Evolutionary conservation across 208 protist genomes (phyloP).

Genomic region (Leishmania guyanensis): DNA sequence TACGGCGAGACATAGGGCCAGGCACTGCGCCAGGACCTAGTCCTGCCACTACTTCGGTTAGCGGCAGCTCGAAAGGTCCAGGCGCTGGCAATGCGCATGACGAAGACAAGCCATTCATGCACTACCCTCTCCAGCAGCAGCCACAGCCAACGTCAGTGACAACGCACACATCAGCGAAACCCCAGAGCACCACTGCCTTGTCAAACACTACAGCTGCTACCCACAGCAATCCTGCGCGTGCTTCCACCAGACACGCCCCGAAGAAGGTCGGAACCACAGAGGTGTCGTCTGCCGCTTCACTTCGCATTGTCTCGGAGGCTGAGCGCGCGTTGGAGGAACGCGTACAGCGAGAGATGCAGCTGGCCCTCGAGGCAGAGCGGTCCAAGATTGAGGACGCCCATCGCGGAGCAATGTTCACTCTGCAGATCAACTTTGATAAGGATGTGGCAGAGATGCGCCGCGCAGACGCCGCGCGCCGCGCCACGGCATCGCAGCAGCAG

Average conservation of each 20-base stretch:
- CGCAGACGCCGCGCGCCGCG: constrained; percentile 34
- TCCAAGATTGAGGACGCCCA: constrained; percentile 45
- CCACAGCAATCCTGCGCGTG: background rate
- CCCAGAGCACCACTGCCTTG: background rate
- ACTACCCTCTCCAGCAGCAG: constrained; percentile 9
- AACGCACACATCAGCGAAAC: background rate
- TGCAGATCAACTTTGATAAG: constrained; percentile 44
- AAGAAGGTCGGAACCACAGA: constrained; percentile 1
- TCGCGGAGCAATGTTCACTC: constrained; percentile 37
- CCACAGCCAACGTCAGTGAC: background rate
- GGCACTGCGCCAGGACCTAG: background rate
- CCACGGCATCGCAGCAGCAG: constrained; percentile 13
- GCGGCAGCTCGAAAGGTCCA: background rate
- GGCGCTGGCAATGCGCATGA: background rate
- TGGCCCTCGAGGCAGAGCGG: constrained; percentile 43
- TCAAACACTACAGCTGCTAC: background rate
- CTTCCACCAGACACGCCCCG: no score
- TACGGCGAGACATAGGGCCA: constrained; percentile 9
- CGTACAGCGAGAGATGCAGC: constrained; percentile 59
- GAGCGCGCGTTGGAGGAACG: constrained; percentile 73
- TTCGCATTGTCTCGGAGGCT: constrained; percentile 73
- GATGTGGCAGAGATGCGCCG: constrained; percentile 50
- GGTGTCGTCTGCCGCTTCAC: background rate
- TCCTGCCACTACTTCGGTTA: background rate
- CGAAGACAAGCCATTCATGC: constrained; percentile 6